phyloP scores from a whole-genome alignment of 768 basidiomycete genomes.

The Lactarius psammicola region DNA sequence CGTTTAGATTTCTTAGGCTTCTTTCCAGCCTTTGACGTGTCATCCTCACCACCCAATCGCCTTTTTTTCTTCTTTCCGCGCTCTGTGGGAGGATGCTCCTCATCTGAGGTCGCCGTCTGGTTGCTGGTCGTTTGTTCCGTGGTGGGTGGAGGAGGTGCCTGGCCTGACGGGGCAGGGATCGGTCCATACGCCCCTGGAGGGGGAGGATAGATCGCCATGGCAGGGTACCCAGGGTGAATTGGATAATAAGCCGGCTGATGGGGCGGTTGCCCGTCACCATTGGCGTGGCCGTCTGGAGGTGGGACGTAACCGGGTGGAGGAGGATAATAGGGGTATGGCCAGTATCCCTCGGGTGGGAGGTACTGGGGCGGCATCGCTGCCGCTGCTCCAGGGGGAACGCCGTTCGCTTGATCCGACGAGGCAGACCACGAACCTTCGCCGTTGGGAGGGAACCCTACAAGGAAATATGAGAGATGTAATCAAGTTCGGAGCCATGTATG shows the following conservation, averaged over 20 bases:
- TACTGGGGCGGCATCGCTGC: slow-evolving; percentile 35
- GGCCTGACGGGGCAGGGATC: slow-evolving; percentile 19
- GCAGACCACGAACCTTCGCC: slow-evolving; percentile 39
- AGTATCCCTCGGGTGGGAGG: slow-evolving; percentile 44
- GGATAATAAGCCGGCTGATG: slow-evolving; percentile 42
- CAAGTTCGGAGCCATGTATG: background rate
- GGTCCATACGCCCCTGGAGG: slow-evolving; percentile 32
- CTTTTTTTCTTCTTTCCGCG: slow-evolving; percentile 28
- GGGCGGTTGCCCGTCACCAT: slow-evolving; percentile 35
- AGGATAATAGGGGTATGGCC: slow-evolving; percentile 45
- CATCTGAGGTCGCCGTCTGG: slow-evolving; percentile 27
- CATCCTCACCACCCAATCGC: slow-evolving; percentile 33
- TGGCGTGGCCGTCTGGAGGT: slow-evolving; percentile 36
- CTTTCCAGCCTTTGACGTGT: slow-evolving; percentile 34
- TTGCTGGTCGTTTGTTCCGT: slow-evolving; percentile 28
- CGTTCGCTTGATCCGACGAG: slow-evolving; percentile 29
- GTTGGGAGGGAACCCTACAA: slow-evolving; percentile 27
- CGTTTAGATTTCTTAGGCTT: slow-evolving; percentile 40
- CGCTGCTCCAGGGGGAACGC: slow-evolving; percentile 27
- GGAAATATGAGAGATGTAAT: slow-evolving; percentile 12
- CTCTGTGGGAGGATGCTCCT: background rate
- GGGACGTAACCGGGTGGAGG: slow-evolving; percentile 43
- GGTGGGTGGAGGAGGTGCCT: background rate
- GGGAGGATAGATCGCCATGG: slow-evolving; percentile 35
- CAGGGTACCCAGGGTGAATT: slow-evolving; percentile 38